Percentiles rank a stretch among this genome's conserved stretches.
Conservation (phyloP, 345 rosid species). For the Aquilaria yunnanensis region DNA sequence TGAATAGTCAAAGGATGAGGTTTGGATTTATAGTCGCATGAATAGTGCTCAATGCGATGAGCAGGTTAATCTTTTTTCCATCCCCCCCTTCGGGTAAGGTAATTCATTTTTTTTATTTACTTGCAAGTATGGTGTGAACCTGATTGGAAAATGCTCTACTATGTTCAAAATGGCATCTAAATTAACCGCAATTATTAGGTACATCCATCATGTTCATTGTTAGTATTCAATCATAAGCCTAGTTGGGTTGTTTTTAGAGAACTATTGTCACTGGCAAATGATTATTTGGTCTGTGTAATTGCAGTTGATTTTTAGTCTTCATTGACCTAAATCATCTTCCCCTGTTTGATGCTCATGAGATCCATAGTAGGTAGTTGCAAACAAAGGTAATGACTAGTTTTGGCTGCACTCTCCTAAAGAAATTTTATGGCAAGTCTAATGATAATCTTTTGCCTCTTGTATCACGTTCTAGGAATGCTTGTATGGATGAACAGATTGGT, state of each 20-base stretch:
- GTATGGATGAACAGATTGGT: slow-evolving; percentile 50
- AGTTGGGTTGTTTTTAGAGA: slow-evolving; percentile 80
- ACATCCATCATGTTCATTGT: slow-evolving; percentile 79
- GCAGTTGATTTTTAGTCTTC: slow-evolving; percentile 63
- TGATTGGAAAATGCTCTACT: too few relatives aligned
- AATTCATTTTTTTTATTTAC: too few relatives aligned
- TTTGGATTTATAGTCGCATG: too few relatives aligned
- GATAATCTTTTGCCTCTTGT: slow-evolving; percentile 41
- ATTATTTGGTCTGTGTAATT: slow-evolving; percentile 77
- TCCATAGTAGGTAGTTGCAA: slow-evolving; percentile 46
- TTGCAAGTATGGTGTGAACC: too few relatives aligned
- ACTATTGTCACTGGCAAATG: slow-evolving; percentile 38
- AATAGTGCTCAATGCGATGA: too few relatives aligned
- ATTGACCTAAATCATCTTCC: slow-evolving; percentile 53
- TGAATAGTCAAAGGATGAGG: too few relatives aligned
- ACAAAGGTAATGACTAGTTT: slow-evolving; percentile 44
- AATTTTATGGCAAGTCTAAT: slow-evolving; percentile 65
- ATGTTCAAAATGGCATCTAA: too few relatives aligned
- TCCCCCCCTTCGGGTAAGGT: too few relatives aligned
- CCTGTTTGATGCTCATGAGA: slow-evolving; percentile 39
- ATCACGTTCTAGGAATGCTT: slow-evolving; percentile 37
- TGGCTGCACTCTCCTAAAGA: slow-evolving; percentile 46
- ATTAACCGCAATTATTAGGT: slow-evolving; percentile 21
- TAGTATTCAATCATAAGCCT: slow-evolving; percentile 63
- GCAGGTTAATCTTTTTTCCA: too few relatives aligned